Evolutionary conservation across 257 asterid species (phyloP).

Genomic region (Leonotis leonurus): DNA sequence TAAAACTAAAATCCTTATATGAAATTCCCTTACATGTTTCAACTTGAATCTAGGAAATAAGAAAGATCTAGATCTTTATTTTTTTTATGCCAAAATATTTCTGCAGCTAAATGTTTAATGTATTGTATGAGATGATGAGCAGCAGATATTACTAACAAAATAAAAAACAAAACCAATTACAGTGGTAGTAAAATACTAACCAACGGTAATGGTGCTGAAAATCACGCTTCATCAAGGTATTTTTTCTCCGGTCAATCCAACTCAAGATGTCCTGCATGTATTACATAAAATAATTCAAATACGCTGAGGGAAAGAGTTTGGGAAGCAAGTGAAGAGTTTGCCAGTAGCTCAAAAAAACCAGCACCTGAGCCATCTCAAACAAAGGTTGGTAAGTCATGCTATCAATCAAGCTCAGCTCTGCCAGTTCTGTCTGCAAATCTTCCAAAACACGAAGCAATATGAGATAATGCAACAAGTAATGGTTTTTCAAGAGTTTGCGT

Average conservation of each 20-base stretch:
- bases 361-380: constrained; percentile 75
- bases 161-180: neutral
- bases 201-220: constrained; percentile 58
- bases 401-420: constrained; percentile 45
- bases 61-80: constrained; percentile 1
- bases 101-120: too few species aligned
- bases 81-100: neutral
- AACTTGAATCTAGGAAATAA: neutral
- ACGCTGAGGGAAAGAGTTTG: neutral
- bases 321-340: constrained; percentile 11
- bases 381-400: constrained; percentile 72
- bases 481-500: neutral
- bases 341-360: neutral
- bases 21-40: neutral
- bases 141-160: constrained; percentile 4
- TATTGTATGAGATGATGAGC: constrained; percentile 5
- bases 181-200: constrained; percentile 37
- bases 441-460: constrained; percentile 23
- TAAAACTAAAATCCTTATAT: neutral
- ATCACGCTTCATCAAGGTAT: constrained; percentile 49
- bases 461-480: constrained; percentile 14
- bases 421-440: constrained; percentile 78
- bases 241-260: constrained; percentile 63
- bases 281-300: constrained; percentile 3
- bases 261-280: constrained; percentile 57